These are phyloP conservation scores for Abortiporus biennis DNA, from an alignment of 1,284 basidiomycete genomes.

Conservation along the genomic window DNA sequence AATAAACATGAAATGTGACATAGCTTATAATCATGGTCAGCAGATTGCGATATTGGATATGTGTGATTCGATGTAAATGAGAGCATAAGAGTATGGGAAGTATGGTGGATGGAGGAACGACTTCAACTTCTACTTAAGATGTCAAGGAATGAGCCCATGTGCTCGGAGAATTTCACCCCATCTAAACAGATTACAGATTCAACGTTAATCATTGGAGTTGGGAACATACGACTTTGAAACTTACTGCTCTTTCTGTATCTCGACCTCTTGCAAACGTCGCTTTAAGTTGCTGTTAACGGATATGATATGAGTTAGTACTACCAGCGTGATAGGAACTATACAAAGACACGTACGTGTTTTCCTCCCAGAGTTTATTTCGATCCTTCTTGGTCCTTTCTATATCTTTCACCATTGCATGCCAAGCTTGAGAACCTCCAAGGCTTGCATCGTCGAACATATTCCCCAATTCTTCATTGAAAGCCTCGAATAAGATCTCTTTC, in stretches of 20 bases:
- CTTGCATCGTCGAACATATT: slow-evolving; percentile 78
- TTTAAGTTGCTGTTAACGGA: slow-evolving; percentile 53
- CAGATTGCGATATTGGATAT: too few relatives aligned
- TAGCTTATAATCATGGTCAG: too few relatives aligned
- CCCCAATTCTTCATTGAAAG: slow-evolving; percentile 89
- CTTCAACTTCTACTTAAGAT: slow-evolving; percentile 1
- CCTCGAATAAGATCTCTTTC: slow-evolving; percentile 88
- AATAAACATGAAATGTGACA: slow-evolving; percentile 3
- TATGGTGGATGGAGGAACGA: too few relatives aligned
- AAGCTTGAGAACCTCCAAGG: slow-evolving; percentile 75
- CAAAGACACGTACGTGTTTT: slow-evolving; percentile 62
- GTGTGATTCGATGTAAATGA: too few relatives aligned
- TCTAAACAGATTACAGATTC: slow-evolving; percentile 5
- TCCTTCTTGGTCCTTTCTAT: slow-evolving; percentile 67
- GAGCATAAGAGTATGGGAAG: too few relatives aligned
- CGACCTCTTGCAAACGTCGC: slow-evolving; percentile 63
- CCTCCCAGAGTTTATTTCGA: slow-evolving; percentile 65
- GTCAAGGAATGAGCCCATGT: slow-evolving; percentile 6
- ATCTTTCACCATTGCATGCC: slow-evolving; percentile 67
- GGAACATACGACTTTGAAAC: slow-evolving; percentile 23
- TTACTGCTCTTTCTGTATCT: slow-evolving; percentile 75
- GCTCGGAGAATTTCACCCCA: slow-evolving; percentile 10
- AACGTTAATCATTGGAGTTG: slow-evolving; percentile 5
- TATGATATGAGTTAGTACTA: background rate
- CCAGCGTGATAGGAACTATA: background rate